These are phyloP conservation scores for Populus davidiana DNA, from an alignment of 345 rosid genomes.

Conservation along the genomic window DNA sequence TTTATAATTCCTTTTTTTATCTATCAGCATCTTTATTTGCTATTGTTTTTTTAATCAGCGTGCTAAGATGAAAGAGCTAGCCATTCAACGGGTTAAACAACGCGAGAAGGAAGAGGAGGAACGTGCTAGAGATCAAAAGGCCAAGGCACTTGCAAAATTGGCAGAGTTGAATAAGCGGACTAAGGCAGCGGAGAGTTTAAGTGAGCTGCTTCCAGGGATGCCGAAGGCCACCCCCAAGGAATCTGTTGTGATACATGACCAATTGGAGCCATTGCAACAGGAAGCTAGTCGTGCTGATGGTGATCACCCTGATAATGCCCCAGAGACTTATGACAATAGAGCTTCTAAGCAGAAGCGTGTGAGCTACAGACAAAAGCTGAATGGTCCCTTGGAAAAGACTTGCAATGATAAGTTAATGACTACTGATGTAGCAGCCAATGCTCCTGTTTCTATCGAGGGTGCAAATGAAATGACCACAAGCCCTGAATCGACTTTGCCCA, in stretches of 20 bases:
- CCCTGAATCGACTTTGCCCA: conserved; percentile 37
- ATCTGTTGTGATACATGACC: conserved; percentile 1
- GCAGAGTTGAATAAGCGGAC: conserved; percentile 81
- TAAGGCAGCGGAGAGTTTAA: conserved; percentile 42
- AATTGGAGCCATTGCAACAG: conserved; percentile 25
- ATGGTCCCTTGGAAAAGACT: conserved; percentile 36
- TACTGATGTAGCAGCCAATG: conserved; percentile 29
- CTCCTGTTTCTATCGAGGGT: conserved; percentile 29
- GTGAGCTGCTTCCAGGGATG: conserved; percentile 32
- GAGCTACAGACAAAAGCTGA: conserved; percentile 56
- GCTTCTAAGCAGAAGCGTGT: conserved; percentile 53
- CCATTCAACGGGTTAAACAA: conserved; percentile 64
- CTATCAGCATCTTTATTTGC: not conserved
- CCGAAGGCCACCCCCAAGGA: conserved; percentile 13
- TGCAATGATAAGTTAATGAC: conserved; percentile 30
- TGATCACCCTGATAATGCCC: conserved; percentile 24
- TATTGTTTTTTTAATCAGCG: conserved; percentile 42
- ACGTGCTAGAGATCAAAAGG: conserved; percentile 78
- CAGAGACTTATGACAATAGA: conserved; percentile 32
- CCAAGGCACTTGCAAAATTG: conserved; percentile 77
- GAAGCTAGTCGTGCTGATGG: conserved; percentile 32
- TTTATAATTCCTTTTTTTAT: not conserved
- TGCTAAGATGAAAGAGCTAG: conserved; percentile 68
- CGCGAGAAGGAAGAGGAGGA: conserved; percentile 88
- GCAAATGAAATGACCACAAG: conserved; percentile 33